Percentiles rank a stretch among this genome's conserved stretches.
These are phyloP conservation scores for Backusella australiensis DNA, from an alignment of 192 early-diverging fungal species.

Conservation along the genomic window DNA sequence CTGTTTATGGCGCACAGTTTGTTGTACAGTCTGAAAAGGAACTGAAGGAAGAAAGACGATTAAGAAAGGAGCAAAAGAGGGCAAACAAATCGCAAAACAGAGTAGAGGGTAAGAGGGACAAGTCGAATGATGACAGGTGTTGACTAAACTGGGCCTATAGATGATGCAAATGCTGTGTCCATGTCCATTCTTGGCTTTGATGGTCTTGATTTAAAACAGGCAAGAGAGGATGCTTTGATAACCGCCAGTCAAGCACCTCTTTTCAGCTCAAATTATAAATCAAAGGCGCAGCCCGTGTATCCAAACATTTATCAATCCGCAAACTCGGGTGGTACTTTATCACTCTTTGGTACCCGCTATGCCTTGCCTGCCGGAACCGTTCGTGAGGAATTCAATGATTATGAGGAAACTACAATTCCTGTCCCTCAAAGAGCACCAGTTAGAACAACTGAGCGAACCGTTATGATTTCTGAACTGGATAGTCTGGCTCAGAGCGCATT, in stretches of 20 bases:
- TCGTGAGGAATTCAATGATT: constrained; percentile 74
- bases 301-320: constrained; percentile 85
- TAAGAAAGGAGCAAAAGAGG: constrained; percentile 69
- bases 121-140: neutral
- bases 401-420: constrained; percentile 93
- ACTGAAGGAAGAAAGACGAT: constrained; percentile 53
- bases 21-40: constrained; percentile 64
- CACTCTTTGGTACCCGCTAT: constrained; percentile 76
- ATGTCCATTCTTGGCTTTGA: constrained; percentile 69
- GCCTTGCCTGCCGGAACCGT: constrained; percentile 75
- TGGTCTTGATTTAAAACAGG: constrained; percentile 52
- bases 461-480: constrained; percentile 73
- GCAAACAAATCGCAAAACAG: constrained; percentile 22
- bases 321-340: constrained; percentile 65
- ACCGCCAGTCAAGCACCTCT: constrained; percentile 38
- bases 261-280: constrained; percentile 38
- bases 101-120: constrained; percentile 12
- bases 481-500: constrained; percentile 72
- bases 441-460: constrained; percentile 59
- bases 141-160: constrained; percentile 9
- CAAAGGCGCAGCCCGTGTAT: constrained; percentile 44
- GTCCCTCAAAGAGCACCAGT: constrained; percentile 64
- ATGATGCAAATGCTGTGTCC: constrained; percentile 50
- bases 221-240: constrained; percentile 62
- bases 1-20: constrained; percentile 61